These are phyloP conservation scores for Clitopilus hobsonii DNA, from an alignment of 768 basidiomycete species.

Conservation along the genomic window DNA sequence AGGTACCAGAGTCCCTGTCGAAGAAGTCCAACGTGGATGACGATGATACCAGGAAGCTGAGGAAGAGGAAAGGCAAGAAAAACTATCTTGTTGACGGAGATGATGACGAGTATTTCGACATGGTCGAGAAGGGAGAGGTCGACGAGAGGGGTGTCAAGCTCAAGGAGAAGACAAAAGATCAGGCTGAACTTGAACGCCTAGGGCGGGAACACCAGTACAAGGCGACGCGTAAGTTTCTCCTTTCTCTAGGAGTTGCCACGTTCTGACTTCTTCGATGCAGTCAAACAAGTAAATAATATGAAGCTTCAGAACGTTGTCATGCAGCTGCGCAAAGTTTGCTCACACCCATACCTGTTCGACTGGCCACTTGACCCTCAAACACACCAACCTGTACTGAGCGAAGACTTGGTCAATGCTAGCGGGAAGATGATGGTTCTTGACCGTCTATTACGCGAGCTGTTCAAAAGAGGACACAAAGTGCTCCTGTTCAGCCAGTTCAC, in stretches of 20 bases:
- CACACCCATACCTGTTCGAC: constrained; percentile 87
- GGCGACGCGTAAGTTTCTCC: constrained; percentile 46
- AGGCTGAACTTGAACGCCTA: constrained; percentile 42
- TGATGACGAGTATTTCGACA: constrained; percentile 64
- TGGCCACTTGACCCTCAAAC: constrained; percentile 70
- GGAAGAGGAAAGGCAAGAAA: constrained; percentile 28
- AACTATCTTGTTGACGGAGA: constrained; percentile 54
- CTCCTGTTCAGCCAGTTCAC: constrained; percentile 92
- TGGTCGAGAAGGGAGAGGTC: constrained; percentile 45
- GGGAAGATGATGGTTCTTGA: constrained; percentile 99
- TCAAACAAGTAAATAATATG: constrained; percentile 87
- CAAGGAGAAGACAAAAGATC: constrained; percentile 22
- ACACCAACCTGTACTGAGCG: constrained; percentile 59
- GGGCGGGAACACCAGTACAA: constrained; percentile 56
- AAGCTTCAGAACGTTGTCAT: constrained; percentile 92
- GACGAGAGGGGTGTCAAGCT: constrained; percentile 26
- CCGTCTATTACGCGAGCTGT: constrained; percentile 77
- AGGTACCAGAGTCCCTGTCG: constrained; percentile 1
- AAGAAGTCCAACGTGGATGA: constrained; percentile 3
- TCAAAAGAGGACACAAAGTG: constrained; percentile 77
- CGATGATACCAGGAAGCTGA: not conserved
- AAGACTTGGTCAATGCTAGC: constrained; percentile 78
- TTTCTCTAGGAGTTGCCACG: not conserved
- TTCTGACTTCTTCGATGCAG: constrained; percentile 39
- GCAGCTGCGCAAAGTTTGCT: constrained; percentile 96